Conservation (phyloP, 371 early-diverging fungal species). For the Mortierella sp. region DNA sequence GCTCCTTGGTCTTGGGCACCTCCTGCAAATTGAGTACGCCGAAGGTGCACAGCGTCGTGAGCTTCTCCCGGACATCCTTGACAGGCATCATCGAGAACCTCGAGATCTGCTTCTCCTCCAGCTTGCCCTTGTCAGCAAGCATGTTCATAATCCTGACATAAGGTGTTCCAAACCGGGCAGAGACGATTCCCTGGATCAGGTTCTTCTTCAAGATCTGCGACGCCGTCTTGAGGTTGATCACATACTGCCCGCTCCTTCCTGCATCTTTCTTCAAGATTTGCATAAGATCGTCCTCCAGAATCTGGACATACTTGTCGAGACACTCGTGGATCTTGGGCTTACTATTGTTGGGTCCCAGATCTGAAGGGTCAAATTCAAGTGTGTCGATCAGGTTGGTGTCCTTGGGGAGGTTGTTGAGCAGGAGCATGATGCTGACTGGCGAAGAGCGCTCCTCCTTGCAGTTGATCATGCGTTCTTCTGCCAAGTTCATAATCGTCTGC, state of each 20-base stretch:
- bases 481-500: slow-evolving; percentile 63
- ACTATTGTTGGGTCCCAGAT: slow-evolving; percentile 59
- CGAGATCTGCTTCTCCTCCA: slow-evolving; percentile 87
- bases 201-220: slow-evolving; percentile 71
- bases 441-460: slow-evolving; percentile 38
- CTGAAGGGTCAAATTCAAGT: slow-evolving; percentile 69
- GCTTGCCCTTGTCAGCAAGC: slow-evolving; percentile 81
- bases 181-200: slow-evolving; percentile 76
- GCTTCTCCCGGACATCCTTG: slow-evolving; percentile 79
- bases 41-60: slow-evolving; percentile 73
- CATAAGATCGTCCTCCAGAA: slow-evolving; percentile 74
- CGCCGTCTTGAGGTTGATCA: slow-evolving; percentile 73
- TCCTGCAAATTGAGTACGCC: slow-evolving; percentile 90
- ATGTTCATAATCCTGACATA: slow-evolving; percentile 82
- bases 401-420: slow-evolving; percentile 66
- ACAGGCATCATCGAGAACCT: slow-evolving; percentile 84
- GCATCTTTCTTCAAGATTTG: slow-evolving; percentile 82
- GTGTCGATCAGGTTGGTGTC: slow-evolving; percentile 65
- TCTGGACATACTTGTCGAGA: slow-evolving; percentile 74
- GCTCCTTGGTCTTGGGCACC: slow-evolving; percentile 89
- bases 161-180: slow-evolving; percentile 82
- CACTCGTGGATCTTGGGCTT: slow-evolving; percentile 63
- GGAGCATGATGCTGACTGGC: slow-evolving; percentile 66
- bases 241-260: slow-evolving; percentile 81
- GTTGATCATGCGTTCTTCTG: slow-evolving; percentile 47